Evolutionary conservation across 306 rosid species (phyloP).

Genomic region (Vigna radiata): DNA sequence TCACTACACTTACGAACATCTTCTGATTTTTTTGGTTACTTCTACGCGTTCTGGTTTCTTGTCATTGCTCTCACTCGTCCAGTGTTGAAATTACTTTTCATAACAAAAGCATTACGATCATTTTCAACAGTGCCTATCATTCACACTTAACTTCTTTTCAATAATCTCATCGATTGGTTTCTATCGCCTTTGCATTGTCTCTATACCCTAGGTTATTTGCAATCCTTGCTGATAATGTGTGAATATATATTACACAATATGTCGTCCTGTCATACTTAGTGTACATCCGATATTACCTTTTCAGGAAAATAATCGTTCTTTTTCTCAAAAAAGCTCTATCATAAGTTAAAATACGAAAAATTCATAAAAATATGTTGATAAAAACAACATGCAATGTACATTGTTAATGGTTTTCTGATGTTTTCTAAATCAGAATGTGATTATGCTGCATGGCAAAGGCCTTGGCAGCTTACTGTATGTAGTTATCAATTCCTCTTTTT

Average conservation of each 20-base stretch:
- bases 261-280: constrained; percentile 4
- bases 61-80: neutral
- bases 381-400: neutral
- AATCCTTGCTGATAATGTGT: neutral
- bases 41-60: neutral
- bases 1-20: neutral
- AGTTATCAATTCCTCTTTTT: constrained; percentile 9
- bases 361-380: neutral
- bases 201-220: constrained; percentile 15
- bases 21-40: constrained; percentile 16
- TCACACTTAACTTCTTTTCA: constrained; percentile 1
- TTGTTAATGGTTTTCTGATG: constrained; percentile 26
- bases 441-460: neutral
- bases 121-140: constrained; percentile 3
- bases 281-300: neutral
- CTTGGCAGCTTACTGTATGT: neutral
- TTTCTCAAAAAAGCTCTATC: too few relatives aligned
- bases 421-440: constrained; percentile 15
- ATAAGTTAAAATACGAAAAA: neutral
- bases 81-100: constrained; percentile 3
- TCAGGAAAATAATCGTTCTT: neutral
- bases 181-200: constrained; percentile 6
- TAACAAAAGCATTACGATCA: constrained; percentile 4
- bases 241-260: neutral
- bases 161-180: neutral